Conservation (phyloP, 1,139 yeast species). For the Candida tropicalis region DNA sequence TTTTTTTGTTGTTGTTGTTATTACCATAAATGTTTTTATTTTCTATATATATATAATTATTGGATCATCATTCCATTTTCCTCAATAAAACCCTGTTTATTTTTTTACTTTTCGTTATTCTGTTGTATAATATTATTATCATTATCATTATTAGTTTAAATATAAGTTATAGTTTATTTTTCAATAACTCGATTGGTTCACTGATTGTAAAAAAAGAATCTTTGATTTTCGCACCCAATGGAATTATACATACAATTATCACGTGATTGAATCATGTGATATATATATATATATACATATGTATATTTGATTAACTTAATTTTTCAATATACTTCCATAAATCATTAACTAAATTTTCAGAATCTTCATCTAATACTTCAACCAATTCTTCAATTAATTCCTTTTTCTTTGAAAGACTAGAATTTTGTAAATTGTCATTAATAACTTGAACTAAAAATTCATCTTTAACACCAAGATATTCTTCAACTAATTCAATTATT, state of each 20-base stretch:
- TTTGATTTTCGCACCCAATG: too few relatives aligned
- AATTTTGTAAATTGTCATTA: constrained; percentile 34
- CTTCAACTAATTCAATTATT: constrained; percentile 48
- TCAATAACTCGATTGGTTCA: too few relatives aligned
- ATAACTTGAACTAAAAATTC: constrained; percentile 51
- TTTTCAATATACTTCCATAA: constrained; percentile 28
- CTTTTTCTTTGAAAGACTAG: constrained; percentile 29
- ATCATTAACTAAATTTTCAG: constrained; percentile 45
- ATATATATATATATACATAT: constrained; percentile 1
- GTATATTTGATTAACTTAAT: not conserved
- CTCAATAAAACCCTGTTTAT: too few relatives aligned
- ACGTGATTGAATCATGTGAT: too few relatives aligned
- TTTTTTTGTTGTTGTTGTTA: constrained; percentile 2
- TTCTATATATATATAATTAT: too few relatives aligned
- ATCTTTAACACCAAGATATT: constrained; percentile 55
- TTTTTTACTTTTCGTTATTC: too few relatives aligned
- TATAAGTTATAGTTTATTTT: too few relatives aligned
- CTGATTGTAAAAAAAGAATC: too few relatives aligned
- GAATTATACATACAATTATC: too few relatives aligned
- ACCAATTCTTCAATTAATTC: constrained; percentile 45
- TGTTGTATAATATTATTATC: too few relatives aligned
- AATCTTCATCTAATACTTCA: constrained; percentile 61
- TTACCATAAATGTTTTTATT: not conserved
- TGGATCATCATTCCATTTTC: too few relatives aligned
- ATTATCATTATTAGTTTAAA: too few relatives aligned